These are phyloP conservation scores for Eimeria acervulina DNA, from an alignment of 169 alveolate genomes.

Conservation along the genomic window DNA sequence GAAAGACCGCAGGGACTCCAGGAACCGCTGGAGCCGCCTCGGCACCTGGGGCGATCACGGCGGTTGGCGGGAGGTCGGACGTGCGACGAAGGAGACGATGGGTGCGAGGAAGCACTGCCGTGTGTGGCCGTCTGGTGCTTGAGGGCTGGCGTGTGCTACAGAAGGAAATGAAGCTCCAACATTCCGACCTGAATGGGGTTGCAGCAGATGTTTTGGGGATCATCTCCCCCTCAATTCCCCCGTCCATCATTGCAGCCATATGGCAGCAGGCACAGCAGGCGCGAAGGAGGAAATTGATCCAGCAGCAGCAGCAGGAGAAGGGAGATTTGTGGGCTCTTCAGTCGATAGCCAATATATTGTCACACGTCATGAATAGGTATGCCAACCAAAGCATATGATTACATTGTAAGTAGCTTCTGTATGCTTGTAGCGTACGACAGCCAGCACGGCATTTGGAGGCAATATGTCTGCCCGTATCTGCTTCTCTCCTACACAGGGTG, in stretches of 20 bases:
- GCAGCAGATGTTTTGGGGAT: slow-evolving; percentile 71
- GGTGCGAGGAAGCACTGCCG: slow-evolving; percentile 56
- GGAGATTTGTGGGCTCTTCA: slow-evolving; percentile 67
- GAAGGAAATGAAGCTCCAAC: slow-evolving; percentile 80
- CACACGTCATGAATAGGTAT: slow-evolving; percentile 68
- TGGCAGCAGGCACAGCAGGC: slow-evolving; percentile 81
- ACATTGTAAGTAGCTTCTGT: not conserved
- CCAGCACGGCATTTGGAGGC: not conserved
- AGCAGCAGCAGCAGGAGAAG: slow-evolving; percentile 42
- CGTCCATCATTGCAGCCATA: slow-evolving; percentile 58
- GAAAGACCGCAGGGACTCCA: not conserved
- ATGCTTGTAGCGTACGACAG: not conserved
- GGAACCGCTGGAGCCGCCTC: not conserved
- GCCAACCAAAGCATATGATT: not conserved
- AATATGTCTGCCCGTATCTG: not conserved
- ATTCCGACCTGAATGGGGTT: slow-evolving; percentile 74
- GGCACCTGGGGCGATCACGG: not conserved
- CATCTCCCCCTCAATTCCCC: slow-evolving; percentile 58
- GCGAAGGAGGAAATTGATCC: not conserved
- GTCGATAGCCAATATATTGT: slow-evolving; percentile 37
- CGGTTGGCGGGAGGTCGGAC: not conserved
- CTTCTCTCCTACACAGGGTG: slow-evolving; percentile 46
- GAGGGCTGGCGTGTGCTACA: slow-evolving; percentile 81
- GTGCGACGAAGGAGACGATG: slow-evolving; percentile 21
- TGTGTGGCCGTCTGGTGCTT: slow-evolving; percentile 78